A percentile compares a stretch with the other conserved stretches of the same genome.
Evolutionary conservation across 495 filamentous ascomycete species (phyloP).

Genomic region (Aspergillus bridgeri): DNA sequence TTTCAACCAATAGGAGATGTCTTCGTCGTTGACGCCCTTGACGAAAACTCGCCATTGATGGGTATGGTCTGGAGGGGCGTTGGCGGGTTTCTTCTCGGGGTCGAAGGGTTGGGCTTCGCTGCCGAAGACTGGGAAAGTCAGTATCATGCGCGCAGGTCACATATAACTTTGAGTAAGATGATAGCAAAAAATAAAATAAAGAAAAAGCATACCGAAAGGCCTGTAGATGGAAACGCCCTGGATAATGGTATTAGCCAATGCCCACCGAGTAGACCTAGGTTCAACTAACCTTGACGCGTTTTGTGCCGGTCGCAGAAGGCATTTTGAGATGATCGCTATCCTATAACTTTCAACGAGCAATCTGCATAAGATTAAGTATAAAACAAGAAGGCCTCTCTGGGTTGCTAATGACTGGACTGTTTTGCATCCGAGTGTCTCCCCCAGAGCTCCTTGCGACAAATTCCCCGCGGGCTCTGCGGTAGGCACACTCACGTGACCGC

Average conservation of each 20-base stretch:
- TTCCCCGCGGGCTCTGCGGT: too few relatives aligned
- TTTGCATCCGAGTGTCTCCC: background rate
- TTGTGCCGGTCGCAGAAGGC: slow-evolving; percentile 54
- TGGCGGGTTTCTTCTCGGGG: slow-evolving; percentile 60
- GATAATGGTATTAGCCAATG: background rate
- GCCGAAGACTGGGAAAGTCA: slow-evolving; percentile 59
- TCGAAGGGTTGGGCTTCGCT: slow-evolving; percentile 74
- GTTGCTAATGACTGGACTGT: background rate
- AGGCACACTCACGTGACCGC: slow-evolving; percentile 17
- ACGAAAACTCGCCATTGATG: slow-evolving; percentile 95
- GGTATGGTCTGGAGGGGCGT: slow-evolving; percentile 72
- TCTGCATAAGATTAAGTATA: background rate
- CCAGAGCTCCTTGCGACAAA: too few relatives aligned
- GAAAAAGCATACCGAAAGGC: slow-evolving; percentile 55
- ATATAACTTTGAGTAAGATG: background rate
- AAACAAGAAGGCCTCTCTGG: background rate
- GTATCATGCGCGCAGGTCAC: background rate
- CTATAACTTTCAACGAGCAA: background rate
- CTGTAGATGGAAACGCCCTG: slow-evolving; percentile 71
- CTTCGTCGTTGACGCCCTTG: slow-evolving; percentile 75
- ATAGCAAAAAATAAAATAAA: slow-evolving; percentile 17
- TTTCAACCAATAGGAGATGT: slow-evolving; percentile 92
- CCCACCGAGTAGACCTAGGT: slow-evolving; percentile 8
- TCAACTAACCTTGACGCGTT: slow-evolving; percentile 54
- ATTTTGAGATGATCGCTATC: slow-evolving; percentile 27